A percentile compares a stretch with the other conserved stretches of the same genome.
These are phyloP conservation scores for Blastobotrys terrestris DNA, from an alignment of 805 yeast genomes.

Conservation along the genomic window DNA sequence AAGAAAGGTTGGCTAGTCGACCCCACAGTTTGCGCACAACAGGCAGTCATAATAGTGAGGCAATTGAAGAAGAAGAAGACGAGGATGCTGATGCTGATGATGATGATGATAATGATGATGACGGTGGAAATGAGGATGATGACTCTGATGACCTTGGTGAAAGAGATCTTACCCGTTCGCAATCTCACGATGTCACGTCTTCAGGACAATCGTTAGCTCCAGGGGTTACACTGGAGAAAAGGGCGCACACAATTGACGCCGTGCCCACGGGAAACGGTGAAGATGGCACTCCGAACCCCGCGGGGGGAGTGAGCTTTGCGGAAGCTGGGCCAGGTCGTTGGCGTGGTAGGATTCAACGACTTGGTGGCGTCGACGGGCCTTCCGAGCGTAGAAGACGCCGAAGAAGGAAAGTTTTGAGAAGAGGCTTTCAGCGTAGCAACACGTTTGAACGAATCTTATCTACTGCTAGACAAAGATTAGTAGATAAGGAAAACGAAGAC, in stretches of 20 bases:
- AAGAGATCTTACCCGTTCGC: not conserved
- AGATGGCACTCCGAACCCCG: not conserved
- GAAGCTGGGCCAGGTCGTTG: not conserved
- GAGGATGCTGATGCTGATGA: slow-evolving; percentile 2
- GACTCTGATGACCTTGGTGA: not conserved
- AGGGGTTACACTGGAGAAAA: not conserved
- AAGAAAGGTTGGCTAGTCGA: slow-evolving; percentile 4
- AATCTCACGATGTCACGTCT: not conserved
- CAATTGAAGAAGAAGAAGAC: not conserved
- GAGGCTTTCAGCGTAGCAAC: not conserved
- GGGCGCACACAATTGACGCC: slow-evolving; percentile 1
- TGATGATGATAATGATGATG: slow-evolving; percentile 4
- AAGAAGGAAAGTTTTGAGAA: not conserved
- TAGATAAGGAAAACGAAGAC: not conserved
- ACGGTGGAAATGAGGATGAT: slow-evolving; percentile 1
- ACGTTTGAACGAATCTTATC: slow-evolving; percentile 5
- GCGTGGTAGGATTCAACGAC: not conserved
- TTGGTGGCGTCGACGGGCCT: not conserved
- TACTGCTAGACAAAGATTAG: not conserved
- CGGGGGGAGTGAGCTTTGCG: not conserved
- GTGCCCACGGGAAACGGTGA: not conserved
- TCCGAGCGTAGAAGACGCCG: not conserved
- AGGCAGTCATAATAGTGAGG: not conserved
- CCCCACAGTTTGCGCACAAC: not conserved
- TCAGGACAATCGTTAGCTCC: not conserved